These are phyloP conservation scores for Pichia inconspicua DNA, from an alignment of 1,139 yeast genomes.

Conservation along the genomic window DNA sequence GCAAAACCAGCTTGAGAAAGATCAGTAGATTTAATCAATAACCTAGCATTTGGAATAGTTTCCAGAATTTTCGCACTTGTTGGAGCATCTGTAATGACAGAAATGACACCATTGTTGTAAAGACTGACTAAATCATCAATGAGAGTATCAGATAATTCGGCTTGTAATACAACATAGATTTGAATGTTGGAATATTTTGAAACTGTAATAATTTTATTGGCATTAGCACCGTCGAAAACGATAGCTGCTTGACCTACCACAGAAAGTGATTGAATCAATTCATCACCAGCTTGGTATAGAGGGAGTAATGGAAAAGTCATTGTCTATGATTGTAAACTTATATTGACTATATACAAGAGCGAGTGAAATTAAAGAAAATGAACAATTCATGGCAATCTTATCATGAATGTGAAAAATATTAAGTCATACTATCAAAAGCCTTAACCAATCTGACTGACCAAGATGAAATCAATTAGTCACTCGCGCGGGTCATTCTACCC, in stretches of 20 bases:
- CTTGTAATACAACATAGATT: constrained; percentile 19
- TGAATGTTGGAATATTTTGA: constrained; percentile 17
- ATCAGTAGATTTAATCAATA: constrained; percentile 33
- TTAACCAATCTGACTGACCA: background rate
- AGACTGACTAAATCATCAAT: constrained; percentile 36
- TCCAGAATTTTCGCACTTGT: constrained; percentile 31
- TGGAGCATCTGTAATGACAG: constrained; percentile 35
- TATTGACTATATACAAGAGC: background rate
- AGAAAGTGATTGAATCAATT: constrained; percentile 11
- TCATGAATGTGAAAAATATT: background rate
- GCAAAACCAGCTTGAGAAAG: background rate
- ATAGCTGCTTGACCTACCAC: constrained; percentile 26
- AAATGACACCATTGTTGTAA: constrained; percentile 60
- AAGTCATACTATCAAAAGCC: background rate
- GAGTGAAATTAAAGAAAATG: background rate
- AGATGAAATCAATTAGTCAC: too few species aligned
- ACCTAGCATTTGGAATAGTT: constrained; percentile 51
- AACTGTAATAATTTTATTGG: constrained; percentile 14
- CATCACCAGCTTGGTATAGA: constrained; percentile 12
- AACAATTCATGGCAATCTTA: too few species aligned
- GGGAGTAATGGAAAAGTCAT: constrained; percentile 30
- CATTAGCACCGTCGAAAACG: constrained; percentile 13
- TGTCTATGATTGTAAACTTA: background rate
- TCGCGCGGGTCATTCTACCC: too few species aligned
- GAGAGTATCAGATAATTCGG: constrained; percentile 13